phyloP scores from a whole-genome alignment of 2,329 filamentous ascomycete genomes.

The Aspergillus jensenii region DNA sequence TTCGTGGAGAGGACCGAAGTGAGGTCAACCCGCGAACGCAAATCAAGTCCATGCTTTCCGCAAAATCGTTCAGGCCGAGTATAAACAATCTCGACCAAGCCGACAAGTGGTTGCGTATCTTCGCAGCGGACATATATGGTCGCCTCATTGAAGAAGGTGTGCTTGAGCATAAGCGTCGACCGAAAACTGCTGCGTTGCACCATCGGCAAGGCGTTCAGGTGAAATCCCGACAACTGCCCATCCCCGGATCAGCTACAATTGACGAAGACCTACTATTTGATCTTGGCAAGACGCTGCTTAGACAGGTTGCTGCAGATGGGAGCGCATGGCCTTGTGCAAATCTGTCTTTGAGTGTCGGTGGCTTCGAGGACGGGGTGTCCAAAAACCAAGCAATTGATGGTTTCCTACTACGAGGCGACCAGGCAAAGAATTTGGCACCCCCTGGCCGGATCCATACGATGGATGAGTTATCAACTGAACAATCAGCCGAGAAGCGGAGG shows the following conservation, averaged over 20 bases:
- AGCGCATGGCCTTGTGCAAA: slow-evolving; percentile 89
- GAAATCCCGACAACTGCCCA: slow-evolving; percentile 72
- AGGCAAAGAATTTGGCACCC: slow-evolving; percentile 50
- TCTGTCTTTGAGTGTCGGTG: slow-evolving; percentile 82
- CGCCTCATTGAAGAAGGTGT: slow-evolving; percentile 89
- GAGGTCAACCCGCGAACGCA: slow-evolving; percentile 89
- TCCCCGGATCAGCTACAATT: slow-evolving; percentile 72
- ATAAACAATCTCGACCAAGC: slow-evolving; percentile 79
- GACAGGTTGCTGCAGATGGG: slow-evolving; percentile 75
- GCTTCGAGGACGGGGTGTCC: slow-evolving; percentile 82
- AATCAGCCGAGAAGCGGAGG: slow-evolving; percentile 43
- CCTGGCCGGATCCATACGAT: slow-evolving; percentile 18
- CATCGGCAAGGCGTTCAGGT: slow-evolving; percentile 73
- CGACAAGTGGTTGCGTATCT: slow-evolving; percentile 83
- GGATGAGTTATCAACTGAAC: slow-evolving; percentile 11
- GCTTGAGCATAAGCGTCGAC: slow-evolving; percentile 79
- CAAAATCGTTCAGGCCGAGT: slow-evolving; percentile 87
- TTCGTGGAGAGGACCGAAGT: slow-evolving; percentile 81
- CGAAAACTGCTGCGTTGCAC: slow-evolving; percentile 81
- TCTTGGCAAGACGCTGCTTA: slow-evolving; percentile 72
- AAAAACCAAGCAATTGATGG: slow-evolving; percentile 83
- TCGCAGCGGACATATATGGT: slow-evolving; percentile 85
- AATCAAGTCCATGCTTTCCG: slow-evolving; percentile 96
- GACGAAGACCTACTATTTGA: slow-evolving; percentile 72
- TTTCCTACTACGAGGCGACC: slow-evolving; percentile 72